Conservation (phyloP, 495 filamentous ascomycete species). For the Cercophora samala region DNA sequence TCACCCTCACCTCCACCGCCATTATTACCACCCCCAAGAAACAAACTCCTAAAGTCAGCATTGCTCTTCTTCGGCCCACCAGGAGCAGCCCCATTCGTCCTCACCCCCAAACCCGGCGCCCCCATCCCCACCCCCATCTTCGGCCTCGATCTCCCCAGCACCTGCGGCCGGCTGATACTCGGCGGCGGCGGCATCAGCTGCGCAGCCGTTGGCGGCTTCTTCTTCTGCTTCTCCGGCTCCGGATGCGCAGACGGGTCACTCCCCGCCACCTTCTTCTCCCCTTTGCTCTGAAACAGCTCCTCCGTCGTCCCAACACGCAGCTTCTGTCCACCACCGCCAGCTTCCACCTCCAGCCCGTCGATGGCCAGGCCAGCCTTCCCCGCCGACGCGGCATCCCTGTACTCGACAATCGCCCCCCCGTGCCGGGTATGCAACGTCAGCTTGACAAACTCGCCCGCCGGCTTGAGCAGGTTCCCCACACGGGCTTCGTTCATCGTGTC, state of each 20-base stretch:
- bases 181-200: conserved; percentile 51
- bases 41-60: conserved; percentile 82
- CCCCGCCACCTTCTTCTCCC: conserved; percentile 52
- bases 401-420: conserved; percentile 86
- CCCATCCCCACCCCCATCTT: conserved; percentile 4
- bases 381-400: conserved; percentile 60
- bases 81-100: background rate
- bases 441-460: conserved; percentile 62
- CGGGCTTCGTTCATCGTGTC: conserved; percentile 71
- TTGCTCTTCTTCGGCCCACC: conserved; percentile 60
- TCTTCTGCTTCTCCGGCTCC: conserved; percentile 34
- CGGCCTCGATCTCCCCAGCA: conserved; percentile 41
- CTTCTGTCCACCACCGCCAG: conserved; percentile 58
- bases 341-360: conserved; percentile 65
- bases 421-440: conserved; percentile 69
- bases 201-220: conserved; percentile 38
- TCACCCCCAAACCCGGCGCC: background rate
- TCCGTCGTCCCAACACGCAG: conserved; percentile 65
- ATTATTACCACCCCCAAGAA: conserved; percentile 37
- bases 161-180: conserved; percentile 58
- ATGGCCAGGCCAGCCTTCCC: conserved; percentile 74
- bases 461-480: conserved; percentile 61
- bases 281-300: conserved; percentile 63
- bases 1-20: background rate
- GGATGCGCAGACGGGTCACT: conserved; percentile 35